These are phyloP conservation scores for Mortierella sp. DNA, from an alignment of 371 early-diverging fungal genomes.

Conservation along the genomic window DNA sequence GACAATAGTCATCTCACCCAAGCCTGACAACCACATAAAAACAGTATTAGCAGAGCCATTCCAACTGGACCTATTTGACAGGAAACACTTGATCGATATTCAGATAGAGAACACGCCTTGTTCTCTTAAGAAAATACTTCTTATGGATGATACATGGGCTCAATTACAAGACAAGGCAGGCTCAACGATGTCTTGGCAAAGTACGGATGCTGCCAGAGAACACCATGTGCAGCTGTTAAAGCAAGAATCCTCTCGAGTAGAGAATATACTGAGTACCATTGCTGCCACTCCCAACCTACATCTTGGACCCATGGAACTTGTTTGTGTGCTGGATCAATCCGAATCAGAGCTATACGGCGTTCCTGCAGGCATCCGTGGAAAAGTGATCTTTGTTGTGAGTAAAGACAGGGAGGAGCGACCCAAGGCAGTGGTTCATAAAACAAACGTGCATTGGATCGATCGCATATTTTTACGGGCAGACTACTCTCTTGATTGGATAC, in stretches of 20 bases:
- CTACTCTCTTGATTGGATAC: constrained; percentile 32
- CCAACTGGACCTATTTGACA: constrained; percentile 35
- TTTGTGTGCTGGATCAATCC: constrained; percentile 34
- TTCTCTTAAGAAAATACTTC: neutral
- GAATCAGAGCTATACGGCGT: constrained; percentile 30
- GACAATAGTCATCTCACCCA: constrained; percentile 28
- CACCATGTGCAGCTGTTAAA: constrained; percentile 11
- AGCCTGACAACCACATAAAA: constrained; percentile 19
- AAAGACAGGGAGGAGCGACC: constrained; percentile 28
- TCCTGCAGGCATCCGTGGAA: constrained; percentile 26
- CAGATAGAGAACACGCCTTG: constrained; percentile 17
- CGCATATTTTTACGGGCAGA: constrained; percentile 28
- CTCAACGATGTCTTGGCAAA: neutral
- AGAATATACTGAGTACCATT: constrained; percentile 12
- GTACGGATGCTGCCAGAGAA: constrained; percentile 11
- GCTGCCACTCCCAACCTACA: neutral
- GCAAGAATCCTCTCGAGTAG: constrained; percentile 19
- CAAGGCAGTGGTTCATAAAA: constrained; percentile 31
- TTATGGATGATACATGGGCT: constrained; percentile 47
- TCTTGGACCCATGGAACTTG: constrained; percentile 15
- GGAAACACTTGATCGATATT: constrained; percentile 25
- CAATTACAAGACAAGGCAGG: constrained; percentile 5
- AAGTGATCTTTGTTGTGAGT: constrained; percentile 40
- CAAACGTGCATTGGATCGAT: constrained; percentile 41
- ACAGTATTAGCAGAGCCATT: constrained; percentile 30